Evolutionary conservation across 2,329 filamentous ascomycete genomes (phyloP), one percentile per base, ranked within the genome.

Genomic region (Cordyceps cicadae): DNA sequence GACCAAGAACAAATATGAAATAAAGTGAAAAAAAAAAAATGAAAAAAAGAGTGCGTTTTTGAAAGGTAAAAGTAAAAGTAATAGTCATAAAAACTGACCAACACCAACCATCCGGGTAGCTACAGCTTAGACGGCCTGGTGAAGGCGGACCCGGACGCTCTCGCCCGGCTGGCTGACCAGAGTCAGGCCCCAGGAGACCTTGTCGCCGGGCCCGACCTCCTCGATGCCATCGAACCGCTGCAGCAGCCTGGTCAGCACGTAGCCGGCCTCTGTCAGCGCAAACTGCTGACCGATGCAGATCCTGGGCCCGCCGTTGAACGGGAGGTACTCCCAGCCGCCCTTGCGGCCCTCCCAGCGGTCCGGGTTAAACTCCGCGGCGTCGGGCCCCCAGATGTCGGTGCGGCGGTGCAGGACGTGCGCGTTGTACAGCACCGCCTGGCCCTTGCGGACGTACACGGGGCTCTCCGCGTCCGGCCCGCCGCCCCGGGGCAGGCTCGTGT

Each of bases 371-470:
- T 70, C 68, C 3, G 68, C 66, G 1, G 72, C 70, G 45, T 74
- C 73, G 0, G 63, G 51, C 0, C 75, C 74, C 60, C 68, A 76
- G 21, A 76, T 67, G 37, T 74, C 71, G 29, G 68, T 70, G 12
- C 69, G 65, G 1, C 72, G 66, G 49, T 75, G 71, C 51, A 74
- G 65, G 1, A 67, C 64, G 62, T 72, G 71, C 5, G 69, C 62
- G 26, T 63, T 67, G 55, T 69, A 74, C 67, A 56, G 56, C 24
- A 78, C 71, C 3, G 68, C 63, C 3, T 73, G 72, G 32, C 77
- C 78, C 55, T 76, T 76, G 15, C 69, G 70, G 7, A 82, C 71
- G 60, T 77, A 78, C n/a, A 82, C 66, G 2, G 79, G 79, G 1
- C 70, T 68, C 41, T 66, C 68, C 41, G 75, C 73, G 55, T 78